Conservation (phyloP, 306 rosid genomes). For the Prunus salicina region DNA sequence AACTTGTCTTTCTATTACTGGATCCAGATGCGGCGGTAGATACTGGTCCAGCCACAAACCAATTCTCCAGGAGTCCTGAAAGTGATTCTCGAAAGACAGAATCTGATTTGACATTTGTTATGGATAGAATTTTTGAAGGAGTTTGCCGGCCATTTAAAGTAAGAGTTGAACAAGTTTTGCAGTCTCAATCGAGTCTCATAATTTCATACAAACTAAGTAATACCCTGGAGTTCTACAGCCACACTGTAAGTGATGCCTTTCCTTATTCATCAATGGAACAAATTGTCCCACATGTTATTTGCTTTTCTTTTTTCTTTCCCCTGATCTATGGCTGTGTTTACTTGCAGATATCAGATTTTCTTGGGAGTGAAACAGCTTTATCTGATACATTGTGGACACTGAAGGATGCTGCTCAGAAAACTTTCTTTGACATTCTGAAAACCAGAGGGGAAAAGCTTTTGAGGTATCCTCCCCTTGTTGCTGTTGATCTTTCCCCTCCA, state of each 20-base stretch:
- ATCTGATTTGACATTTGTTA: slow-evolving; percentile 80
- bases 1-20: slow-evolving; percentile 70
- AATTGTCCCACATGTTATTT: not conserved
- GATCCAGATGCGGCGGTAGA: slow-evolving; percentile 79
- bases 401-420: slow-evolving; percentile 90
- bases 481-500: slow-evolving; percentile 95
- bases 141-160: slow-evolving; percentile 98
- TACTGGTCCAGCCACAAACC: slow-evolving; percentile 51
- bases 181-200: slow-evolving; percentile 89
- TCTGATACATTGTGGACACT: slow-evolving; percentile 80
- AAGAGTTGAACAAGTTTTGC: slow-evolving; percentile 97
- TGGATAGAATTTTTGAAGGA: slow-evolving; percentile 97
- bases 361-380: slow-evolving; percentile 87
- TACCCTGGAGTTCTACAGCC: slow-evolving; percentile 88
- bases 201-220: slow-evolving; percentile 86
- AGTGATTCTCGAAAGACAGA: slow-evolving; percentile 56
- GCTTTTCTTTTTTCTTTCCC: not conserved
- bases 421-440: slow-evolving; percentile 88
- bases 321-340: slow-evolving; percentile 19
- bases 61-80: slow-evolving; percentile 47
- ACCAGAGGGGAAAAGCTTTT: slow-evolving; percentile 87
- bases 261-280: not conserved
- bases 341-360: slow-evolving; percentile 80
- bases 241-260: slow-evolving; percentile 67
- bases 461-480: slow-evolving; percentile 90